Conservation (phyloP, 2,329 filamentous ascomycete species). For the Cercospora sp. region DNA sequence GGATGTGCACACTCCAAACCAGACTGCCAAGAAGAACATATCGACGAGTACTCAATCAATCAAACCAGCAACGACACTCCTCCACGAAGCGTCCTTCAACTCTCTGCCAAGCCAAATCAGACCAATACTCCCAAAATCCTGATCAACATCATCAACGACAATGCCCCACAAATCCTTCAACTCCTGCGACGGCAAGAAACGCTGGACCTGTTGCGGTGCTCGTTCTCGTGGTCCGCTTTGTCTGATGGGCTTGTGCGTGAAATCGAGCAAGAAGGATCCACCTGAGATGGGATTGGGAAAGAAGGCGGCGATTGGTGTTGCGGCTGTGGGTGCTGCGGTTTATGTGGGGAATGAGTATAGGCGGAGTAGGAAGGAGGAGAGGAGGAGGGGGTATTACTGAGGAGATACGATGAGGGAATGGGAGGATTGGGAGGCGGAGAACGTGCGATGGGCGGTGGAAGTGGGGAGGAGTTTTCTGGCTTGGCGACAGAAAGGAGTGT, state of each 20-base stretch:
- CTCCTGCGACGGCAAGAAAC: constrained; percentile 5
- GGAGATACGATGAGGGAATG: not conserved
- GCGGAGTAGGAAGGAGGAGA: not conserved
- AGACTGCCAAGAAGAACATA: not conserved
- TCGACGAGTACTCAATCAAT: not conserved
- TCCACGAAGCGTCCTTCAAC: not conserved
- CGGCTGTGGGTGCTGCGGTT: not conserved
- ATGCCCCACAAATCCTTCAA: constrained; percentile 2
- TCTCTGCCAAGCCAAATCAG: not conserved
- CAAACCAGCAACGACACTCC: not conserved
- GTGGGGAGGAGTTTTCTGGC: no score
- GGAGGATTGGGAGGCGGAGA: no score
- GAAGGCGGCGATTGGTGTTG: not conserved
- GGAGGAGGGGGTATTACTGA: not conserved
- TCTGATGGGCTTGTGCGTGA: constrained; percentile 1
- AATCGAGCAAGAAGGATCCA: not conserved
- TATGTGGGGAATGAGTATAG: not conserved
- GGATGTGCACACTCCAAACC: not conserved
- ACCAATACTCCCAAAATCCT: not conserved
- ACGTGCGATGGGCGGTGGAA: no score
- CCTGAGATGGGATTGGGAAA: not conserved
- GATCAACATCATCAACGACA: not conserved
- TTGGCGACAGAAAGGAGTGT: no score
- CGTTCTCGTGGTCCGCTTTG: constrained; percentile 4
- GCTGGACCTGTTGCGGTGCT: constrained; percentile 4